Percentiles rank a stretch among this genome's conserved stretches.
phyloP scores from a whole-genome alignment of 345 rosid genomes.

The Bruguiera gymnorhiza region DNA sequence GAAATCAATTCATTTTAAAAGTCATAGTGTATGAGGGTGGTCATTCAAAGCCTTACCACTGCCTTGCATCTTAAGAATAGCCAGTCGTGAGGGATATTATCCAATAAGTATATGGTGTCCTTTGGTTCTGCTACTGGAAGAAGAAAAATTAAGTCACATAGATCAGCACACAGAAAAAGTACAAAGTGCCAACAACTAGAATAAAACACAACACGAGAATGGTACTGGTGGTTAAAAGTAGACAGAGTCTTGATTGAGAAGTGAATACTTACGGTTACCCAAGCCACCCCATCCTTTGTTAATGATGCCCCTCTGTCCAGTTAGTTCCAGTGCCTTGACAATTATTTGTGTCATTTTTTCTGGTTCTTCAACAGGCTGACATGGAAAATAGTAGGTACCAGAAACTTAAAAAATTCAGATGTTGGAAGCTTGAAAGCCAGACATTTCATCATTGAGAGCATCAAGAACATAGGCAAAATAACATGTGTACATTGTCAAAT shows the following conservation, averaged over 20 bases:
- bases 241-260: neutral
- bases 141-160: conserved; percentile 23
- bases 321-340: conserved; percentile 67
- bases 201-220: neutral
- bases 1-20: no score
- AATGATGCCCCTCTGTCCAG: conserved; percentile 92
- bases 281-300: conserved; percentile 99
- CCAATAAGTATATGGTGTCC: conserved; percentile 76
- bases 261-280: conserved; percentile 62
- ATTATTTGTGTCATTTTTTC: conserved; percentile 81
- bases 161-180: neutral
- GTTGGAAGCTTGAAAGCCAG: neutral
- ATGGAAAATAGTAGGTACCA: conserved; percentile 4
- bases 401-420: neutral
- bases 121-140: conserved; percentile 85
- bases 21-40: no score
- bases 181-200: neutral
- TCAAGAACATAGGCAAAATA: no score
- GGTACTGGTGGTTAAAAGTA: neutral
- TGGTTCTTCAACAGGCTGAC: conserved; percentile 89
- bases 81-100: conserved; percentile 98
- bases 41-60: conserved; percentile 59
- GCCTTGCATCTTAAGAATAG: conserved; percentile 95
- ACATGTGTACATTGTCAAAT: no score
- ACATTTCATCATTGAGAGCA: no score